Conservation (phyloP, 1,284 basidiomycete genomes). For the Ustanciosporium gigantosporum region DNA sequence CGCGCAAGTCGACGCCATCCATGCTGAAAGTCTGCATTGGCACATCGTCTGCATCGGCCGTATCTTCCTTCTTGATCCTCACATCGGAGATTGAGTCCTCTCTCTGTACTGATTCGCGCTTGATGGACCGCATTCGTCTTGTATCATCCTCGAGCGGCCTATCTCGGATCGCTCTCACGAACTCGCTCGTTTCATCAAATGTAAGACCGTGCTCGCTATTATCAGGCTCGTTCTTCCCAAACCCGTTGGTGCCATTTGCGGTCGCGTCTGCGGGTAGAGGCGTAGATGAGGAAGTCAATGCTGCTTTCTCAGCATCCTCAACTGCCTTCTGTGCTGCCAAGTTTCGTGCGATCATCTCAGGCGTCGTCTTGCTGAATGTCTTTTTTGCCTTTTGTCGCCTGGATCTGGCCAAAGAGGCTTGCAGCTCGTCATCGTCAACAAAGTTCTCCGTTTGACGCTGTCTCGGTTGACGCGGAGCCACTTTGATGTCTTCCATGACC, state of each 20-base stretch:
- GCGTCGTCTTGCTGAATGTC: conserved; percentile 72
- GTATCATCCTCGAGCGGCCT: conserved; percentile 4
- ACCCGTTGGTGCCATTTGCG: too few relatives aligned
- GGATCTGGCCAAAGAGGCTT: conserved; percentile 84
- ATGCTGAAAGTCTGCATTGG: conserved; percentile 14
- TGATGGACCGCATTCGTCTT: conserved; percentile 63
- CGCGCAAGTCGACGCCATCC: conserved; percentile 3
- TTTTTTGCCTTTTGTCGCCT: conserved; percentile 80
- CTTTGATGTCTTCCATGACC: conserved; percentile 68
- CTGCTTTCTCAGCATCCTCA: conserved; percentile 66
- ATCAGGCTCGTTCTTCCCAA: too few relatives aligned
- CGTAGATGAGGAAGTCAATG: neutral
- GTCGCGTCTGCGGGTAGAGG: neutral
- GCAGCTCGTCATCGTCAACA: conserved; percentile 97
- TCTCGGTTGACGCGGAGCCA: conserved; percentile 1
- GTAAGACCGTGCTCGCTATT: conserved; percentile 66
- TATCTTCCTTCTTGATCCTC: conserved; percentile 62
- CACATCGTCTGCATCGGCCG: conserved; percentile 58
- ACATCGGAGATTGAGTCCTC: conserved; percentile 43
- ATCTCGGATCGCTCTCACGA: conserved; percentile 82
- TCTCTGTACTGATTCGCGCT: conserved; percentile 5
- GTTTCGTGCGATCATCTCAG: conserved; percentile 80
- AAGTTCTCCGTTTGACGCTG: conserved; percentile 67
- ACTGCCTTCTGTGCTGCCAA: conserved; percentile 70
- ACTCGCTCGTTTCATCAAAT: conserved; percentile 96